Evolutionary conservation across 306 rosid genomes (phyloP).

Genomic region (Lagenaria siceraria): DNA sequence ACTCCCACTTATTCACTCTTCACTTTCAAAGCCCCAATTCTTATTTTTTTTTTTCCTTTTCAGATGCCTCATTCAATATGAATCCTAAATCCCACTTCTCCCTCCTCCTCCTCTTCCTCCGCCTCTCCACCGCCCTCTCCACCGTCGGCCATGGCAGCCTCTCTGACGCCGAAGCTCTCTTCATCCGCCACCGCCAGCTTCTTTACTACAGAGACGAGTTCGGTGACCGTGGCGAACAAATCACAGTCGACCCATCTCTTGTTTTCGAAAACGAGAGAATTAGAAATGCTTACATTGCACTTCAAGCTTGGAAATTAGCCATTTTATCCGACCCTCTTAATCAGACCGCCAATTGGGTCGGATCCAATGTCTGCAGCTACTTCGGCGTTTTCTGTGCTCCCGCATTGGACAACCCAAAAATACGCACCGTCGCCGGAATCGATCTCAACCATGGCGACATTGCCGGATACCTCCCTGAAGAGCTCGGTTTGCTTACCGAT

Average conservation of each 20-base stretch:
- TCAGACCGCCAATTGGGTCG: slow-evolving; percentile 52
- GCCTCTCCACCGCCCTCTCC: background rate
- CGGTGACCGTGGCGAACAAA: slow-evolving; percentile 61
- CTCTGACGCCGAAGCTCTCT: slow-evolving; percentile 33
- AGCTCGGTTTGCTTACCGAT: slow-evolving; percentile 59
- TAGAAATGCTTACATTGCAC: slow-evolving; percentile 55
- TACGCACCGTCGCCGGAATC: slow-evolving; percentile 79
- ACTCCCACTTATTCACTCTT: background rate
- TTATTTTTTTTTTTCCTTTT: slow-evolving; percentile 21
- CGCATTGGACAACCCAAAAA: slow-evolving; percentile 41
- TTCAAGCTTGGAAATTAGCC: slow-evolving; percentile 79
- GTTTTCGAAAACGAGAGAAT: slow-evolving; percentile 52
- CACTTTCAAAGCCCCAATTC: background rate
- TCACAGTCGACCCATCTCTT: slow-evolving; percentile 56
- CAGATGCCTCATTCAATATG: slow-evolving; percentile 58
- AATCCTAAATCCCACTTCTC: slow-evolving; percentile 14
- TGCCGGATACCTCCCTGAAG: slow-evolving; percentile 88
- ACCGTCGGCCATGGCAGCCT: slow-evolving; percentile 37
- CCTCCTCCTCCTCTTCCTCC: slow-evolving; percentile 1
- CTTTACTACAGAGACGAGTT: slow-evolving; percentile 74
- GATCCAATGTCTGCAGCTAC: slow-evolving; percentile 63
- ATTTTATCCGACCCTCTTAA: slow-evolving; percentile 72
- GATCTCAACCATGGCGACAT: slow-evolving; percentile 95
- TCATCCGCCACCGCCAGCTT: slow-evolving; percentile 71
- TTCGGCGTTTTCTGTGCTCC: slow-evolving; percentile 55